These are phyloP conservation scores for Berberis vulgaris DNA, from an alignment of 164 flowering plant species.

Conservation along the genomic window DNA sequence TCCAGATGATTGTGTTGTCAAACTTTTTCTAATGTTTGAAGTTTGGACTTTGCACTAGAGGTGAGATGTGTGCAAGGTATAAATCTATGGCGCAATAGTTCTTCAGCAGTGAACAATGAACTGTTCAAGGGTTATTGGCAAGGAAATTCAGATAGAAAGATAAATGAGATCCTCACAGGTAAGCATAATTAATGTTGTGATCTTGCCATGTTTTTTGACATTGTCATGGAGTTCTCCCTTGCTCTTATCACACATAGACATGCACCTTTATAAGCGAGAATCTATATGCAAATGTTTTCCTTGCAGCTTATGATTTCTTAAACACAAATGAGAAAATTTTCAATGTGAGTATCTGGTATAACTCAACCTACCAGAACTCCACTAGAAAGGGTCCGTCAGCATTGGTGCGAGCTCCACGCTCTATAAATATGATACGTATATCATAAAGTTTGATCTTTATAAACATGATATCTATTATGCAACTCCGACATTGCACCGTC, in stretches of 20 bases:
- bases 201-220: neutral
- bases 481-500: neutral
- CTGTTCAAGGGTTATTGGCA: constrained; percentile 54
- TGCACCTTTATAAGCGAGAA: neutral
- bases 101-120: constrained; percentile 59
- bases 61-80: constrained; percentile 54
- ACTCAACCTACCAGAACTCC: constrained; percentile 60
- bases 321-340: constrained; percentile 50
- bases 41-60: constrained; percentile 32
- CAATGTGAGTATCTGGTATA: constrained; percentile 86
- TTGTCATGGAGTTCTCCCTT: neutral
- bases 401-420: constrained; percentile 1
- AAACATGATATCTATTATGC: neutral
- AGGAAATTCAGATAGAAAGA: constrained; percentile 56
- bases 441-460: neutral
- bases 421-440: neutral
- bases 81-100: constrained; percentile 65
- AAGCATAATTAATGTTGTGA: constrained; percentile 1
- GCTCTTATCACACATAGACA: neutral
- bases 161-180: constrained; percentile 86
- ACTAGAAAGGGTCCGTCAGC: constrained; percentile 12
- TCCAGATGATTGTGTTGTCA: too few species aligned
- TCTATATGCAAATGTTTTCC: neutral
- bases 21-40: neutral
- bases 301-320: constrained; percentile 83